Evolutionary conservation across 148 eudicot genomes (phyloP).

Genomic region (Dysphania ambrosioides): DNA sequence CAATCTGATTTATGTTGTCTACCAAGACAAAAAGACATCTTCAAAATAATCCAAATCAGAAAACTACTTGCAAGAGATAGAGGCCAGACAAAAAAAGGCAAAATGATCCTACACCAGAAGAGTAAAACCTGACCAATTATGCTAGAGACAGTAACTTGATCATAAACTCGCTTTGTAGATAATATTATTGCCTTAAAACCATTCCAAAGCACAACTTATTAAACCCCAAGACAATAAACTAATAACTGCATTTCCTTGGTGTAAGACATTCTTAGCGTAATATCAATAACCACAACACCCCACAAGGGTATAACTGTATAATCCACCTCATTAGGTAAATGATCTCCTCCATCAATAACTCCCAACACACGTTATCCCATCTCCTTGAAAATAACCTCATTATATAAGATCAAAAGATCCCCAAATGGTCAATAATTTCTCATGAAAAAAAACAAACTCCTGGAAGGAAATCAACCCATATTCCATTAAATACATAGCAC

Average conservation of each 20-base stretch:
- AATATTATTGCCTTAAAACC: not conserved
- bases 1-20: not conserved
- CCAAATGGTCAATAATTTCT: constrained; percentile 19
- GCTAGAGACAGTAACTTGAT: not conserved
- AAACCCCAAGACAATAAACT: not conserved
- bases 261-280: not conserved
- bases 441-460: constrained; percentile 14
- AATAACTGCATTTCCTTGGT: not conserved
- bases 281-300: not conserved
- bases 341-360: not conserved
- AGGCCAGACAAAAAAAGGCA: not conserved
- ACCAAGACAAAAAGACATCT: not conserved
- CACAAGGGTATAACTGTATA: not conserved
- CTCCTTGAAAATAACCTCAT: constrained; percentile 19
- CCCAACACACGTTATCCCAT: constrained; percentile 4
- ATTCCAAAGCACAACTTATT: not conserved
- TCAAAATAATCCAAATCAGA: not conserved
- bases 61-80: not conserved
- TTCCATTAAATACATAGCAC: constrained; percentile 2
- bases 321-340: not conserved
- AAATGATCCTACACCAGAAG: not conserved
- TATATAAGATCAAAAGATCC: constrained; percentile 8
- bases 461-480: constrained; percentile 9
- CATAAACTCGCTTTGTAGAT: not conserved
- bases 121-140: not conserved